Conservation (phyloP, 805 yeast genomes). For the Metschnikowia orientalis region DNA sequence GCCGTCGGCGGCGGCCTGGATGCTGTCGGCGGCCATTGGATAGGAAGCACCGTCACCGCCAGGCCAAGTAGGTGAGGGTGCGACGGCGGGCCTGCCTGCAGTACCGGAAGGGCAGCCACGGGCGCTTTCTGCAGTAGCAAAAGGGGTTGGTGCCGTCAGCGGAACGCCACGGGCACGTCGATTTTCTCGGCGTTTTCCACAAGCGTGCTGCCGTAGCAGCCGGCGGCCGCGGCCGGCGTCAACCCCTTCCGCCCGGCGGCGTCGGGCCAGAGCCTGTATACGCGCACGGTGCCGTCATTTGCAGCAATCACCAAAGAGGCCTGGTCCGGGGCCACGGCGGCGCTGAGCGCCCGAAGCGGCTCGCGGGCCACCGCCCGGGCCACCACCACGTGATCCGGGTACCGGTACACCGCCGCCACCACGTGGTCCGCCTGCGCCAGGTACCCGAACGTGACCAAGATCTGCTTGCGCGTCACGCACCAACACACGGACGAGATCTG, state of each 20-base stretch:
- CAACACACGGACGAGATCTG: slow-evolving; percentile 80
- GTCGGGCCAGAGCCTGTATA: slow-evolving; percentile 64
- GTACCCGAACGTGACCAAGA: slow-evolving; percentile 81
- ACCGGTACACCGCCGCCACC: slow-evolving; percentile 58
- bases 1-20: slow-evolving; percentile 8
- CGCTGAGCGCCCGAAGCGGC: slow-evolving; percentile 57
- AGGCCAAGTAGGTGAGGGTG: neutral
- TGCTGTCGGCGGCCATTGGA: neutral
- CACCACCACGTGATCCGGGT: slow-evolving; percentile 55
- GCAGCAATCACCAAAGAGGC: slow-evolving; percentile 66
- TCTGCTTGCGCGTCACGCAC: slow-evolving; percentile 60
- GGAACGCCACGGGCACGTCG: slow-evolving; percentile 9
- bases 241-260: slow-evolving; percentile 29
- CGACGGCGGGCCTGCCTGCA: neutral
- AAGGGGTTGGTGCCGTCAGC: slow-evolving; percentile 2
- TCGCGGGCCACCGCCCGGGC: slow-evolving; percentile 45
- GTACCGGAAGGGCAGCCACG: neutral
- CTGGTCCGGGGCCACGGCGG: slow-evolving; percentile 62
- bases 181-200: slow-evolving; percentile 60
- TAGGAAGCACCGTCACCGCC: neutral
- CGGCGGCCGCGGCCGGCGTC: slow-evolving; percentile 31
- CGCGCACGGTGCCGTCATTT: slow-evolving; percentile 72
- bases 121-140: too few relatives aligned
- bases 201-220: slow-evolving; percentile 52
- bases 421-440: slow-evolving; percentile 42